Base-by-base conservation (phyloP, 2,329 filamentous ascomycete species). In the Blastomyces gilchristii region DNA sequence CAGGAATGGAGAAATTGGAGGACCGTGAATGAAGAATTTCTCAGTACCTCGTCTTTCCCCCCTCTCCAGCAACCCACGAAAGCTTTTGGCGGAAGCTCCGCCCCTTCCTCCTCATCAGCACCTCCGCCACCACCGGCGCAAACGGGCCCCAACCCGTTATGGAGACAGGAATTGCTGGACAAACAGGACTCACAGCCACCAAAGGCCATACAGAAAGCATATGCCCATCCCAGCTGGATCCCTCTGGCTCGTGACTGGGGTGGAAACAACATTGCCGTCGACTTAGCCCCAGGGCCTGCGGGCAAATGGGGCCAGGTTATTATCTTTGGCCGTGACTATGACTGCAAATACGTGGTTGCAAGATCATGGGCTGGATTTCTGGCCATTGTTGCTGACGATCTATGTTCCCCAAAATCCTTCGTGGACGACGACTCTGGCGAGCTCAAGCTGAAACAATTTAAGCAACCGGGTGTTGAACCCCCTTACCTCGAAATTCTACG, bases 1-100 rank as follows among this genome's bases (percentile, higher is more conserved):
- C 91, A 97, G 75, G 94, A 99, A 74, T 97, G 93, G 90, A 88
- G 90, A 70, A 95, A 96, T 73, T 99, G 94, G 94, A 87, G 91
- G 70, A 87, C 85, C 66, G 94, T 99, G 66, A 96, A 96, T 72
- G 86, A 93, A 64, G 90, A 97, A 72, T 96, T 89, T 74, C 82
- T 97, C 64, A 81, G 84, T 52, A 81, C 85, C 49, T 74, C 85
- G 45, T 72, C 75, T 22, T 74, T 78, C 75, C 58, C 78, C 76
- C 70, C 81, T 79, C 68, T 80, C 74, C 73, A 86, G 77, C 85
- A 88, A 4, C 87, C 89, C 2, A 81, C 86, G 60, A 93, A 90
- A 75, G 86, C 87, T 7, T 85, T 89, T 66, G 88, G 85, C 50
- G 87, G 86, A 65, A 87, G 88, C 0, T 49, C 57, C 41, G 90